Evolutionary conservation across 345 rosid genomes (phyloP).

Genomic region (Eucalyptus shirleyi): DNA sequence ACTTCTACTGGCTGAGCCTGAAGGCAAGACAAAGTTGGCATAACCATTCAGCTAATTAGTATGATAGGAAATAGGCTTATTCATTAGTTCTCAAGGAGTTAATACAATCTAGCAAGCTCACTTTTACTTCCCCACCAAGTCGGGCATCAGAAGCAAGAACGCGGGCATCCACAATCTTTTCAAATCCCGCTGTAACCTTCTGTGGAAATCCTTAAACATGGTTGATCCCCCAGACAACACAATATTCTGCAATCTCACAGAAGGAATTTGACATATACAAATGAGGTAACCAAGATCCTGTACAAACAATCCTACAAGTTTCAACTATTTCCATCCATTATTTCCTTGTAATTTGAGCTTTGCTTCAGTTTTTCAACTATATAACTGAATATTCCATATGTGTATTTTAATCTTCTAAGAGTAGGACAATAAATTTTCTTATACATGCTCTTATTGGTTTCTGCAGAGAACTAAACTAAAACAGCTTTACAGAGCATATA

Average conservation of each 20-base stretch:
- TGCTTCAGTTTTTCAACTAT: neutral
- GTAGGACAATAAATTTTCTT: neutral
- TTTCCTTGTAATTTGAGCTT: neutral
- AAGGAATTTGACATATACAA: neutral
- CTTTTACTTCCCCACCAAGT: constrained; percentile 64
- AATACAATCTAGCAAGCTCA: constrained; percentile 6
- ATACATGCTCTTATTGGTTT: neutral
- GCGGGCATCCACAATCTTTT: constrained; percentile 94
- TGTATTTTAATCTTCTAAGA: neutral
- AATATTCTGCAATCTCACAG: constrained; percentile 49
- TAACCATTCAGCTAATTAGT: neutral
- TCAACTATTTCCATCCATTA: neutral
- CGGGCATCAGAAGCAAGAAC: constrained; percentile 78
- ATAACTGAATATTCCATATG: neutral
- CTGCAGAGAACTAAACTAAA: neutral
- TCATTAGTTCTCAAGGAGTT: neutral
- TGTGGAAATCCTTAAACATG: constrained; percentile 96
- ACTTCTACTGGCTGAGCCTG: constrained; percentile 95
- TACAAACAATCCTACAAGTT: neutral
- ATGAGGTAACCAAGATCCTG: neutral
- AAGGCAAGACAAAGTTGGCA: neutral
- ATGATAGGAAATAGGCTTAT: neutral
- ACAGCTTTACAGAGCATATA: neutral
- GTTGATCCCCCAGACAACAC: constrained; percentile 98
- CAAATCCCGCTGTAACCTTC: constrained; percentile 93